Evolutionary conservation across 495 filamentous ascomycete genomes (phyloP).

Genomic region (Tuber borchii): DNA sequence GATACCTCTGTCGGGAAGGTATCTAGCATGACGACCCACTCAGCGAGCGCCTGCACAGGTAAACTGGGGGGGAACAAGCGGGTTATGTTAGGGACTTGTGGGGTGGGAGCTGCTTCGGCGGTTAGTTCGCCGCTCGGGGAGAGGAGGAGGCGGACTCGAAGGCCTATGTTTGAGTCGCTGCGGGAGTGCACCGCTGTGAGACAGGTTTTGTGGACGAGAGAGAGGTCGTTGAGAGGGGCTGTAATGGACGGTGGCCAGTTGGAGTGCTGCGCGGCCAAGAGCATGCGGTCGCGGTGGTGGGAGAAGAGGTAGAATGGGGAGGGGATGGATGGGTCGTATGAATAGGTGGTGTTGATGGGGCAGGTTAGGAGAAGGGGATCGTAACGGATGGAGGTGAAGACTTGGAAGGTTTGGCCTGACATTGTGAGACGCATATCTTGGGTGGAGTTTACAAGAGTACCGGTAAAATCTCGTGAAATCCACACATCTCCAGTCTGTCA

Average conservation of each 20-base stretch:
- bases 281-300: slow-evolving; percentile 73
- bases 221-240: slow-evolving; percentile 5
- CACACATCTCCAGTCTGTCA: too few relatives aligned
- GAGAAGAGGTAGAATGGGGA: slow-evolving; percentile 68
- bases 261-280: slow-evolving; percentile 65
- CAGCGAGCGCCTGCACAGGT: slow-evolving; percentile 24
- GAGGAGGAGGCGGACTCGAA: slow-evolving; percentile 53
- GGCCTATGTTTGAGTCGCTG: slow-evolving; percentile 30
- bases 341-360: slow-evolving; percentile 46
- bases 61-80: slow-evolving; percentile 52
- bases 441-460: background rate
- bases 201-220: slow-evolving; percentile 15
- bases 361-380: slow-evolving; percentile 56
- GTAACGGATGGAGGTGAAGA: slow-evolving; percentile 51
- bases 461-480: too few relatives aligned
- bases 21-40: slow-evolving; percentile 56
- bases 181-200: background rate
- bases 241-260: slow-evolving; percentile 44
- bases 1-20: slow-evolving; percentile 50
- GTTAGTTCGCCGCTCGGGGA: slow-evolving; percentile 48
- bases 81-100: slow-evolving; percentile 48
- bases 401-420: slow-evolving; percentile 17
- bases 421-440: background rate
- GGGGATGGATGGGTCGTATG: slow-evolving; percentile 11
- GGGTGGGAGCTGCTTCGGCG: slow-evolving; percentile 49